Conservation (phyloP, 2,329 filamentous ascomycete species). For the Diaporthe citri region DNA sequence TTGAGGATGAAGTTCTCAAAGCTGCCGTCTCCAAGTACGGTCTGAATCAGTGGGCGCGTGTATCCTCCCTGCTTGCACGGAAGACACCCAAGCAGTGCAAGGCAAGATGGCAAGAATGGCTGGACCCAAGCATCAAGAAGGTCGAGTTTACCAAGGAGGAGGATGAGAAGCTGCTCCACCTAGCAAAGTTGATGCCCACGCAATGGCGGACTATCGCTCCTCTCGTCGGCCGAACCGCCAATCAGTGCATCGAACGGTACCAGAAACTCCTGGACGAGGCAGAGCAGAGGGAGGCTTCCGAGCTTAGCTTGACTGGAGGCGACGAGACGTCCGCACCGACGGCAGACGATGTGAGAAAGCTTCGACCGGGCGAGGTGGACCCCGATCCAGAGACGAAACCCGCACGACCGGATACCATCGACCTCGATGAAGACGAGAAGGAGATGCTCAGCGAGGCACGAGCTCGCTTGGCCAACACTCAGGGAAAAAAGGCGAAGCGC, state of each 20-base stretch:
- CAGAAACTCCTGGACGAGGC: slow-evolving; percentile 97
- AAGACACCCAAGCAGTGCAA: slow-evolving; percentile 99
- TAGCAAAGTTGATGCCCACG: slow-evolving; percentile 98
- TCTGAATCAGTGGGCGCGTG: slow-evolving; percentile 97
- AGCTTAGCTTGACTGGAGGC: slow-evolving; percentile 86
- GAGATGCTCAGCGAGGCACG: slow-evolving; percentile 99
- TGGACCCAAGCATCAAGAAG: slow-evolving; percentile 97
- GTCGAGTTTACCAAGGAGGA: slow-evolving; percentile 99
- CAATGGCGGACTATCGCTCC: slow-evolving; percentile 99
- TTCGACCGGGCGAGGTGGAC: slow-evolving; percentile 94
- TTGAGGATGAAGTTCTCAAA: slow-evolving; percentile 96
- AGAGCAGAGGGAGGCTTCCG: slow-evolving; percentile 85
- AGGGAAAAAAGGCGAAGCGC: slow-evolving; percentile 98
- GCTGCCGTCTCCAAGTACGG: slow-evolving; percentile 95
- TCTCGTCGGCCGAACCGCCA: slow-evolving; percentile 95
- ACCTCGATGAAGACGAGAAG: slow-evolving; percentile 98
- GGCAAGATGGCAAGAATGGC: slow-evolving; percentile 97
- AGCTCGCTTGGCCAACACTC: slow-evolving; percentile 95
- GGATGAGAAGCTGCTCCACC: slow-evolving; percentile 95
- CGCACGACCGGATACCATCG: slow-evolving; percentile 94
- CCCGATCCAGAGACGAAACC: slow-evolving; percentile 98
- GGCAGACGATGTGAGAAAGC: slow-evolving; percentile 89
- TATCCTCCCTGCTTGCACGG: slow-evolving; percentile 94
- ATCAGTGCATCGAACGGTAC: slow-evolving; percentile 96
- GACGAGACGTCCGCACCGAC: slow-evolving; percentile 89